These are phyloP conservation scores for Penicillium pancosmium DNA, from an alignment of 495 filamentous ascomycete species.

Conservation along the genomic window DNA sequence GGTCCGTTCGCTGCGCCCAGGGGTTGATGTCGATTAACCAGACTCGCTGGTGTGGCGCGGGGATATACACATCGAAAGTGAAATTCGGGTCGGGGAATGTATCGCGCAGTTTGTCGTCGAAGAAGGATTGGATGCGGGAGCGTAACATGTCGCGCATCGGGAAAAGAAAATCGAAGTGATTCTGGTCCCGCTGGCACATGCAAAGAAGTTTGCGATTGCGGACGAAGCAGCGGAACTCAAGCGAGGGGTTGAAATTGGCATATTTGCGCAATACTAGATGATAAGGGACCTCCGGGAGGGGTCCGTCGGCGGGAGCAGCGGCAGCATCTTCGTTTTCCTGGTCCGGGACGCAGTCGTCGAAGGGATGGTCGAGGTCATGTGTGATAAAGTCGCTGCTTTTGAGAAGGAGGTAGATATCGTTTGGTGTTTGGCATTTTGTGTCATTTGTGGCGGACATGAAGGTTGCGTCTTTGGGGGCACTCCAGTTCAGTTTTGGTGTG, in stretches of 20 bases:
- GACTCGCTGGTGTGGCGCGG: conserved; percentile 72
- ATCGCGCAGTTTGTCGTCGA: conserved; percentile 67
- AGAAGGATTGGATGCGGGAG: conserved; percentile 68
- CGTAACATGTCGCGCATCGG: conserved; percentile 63
- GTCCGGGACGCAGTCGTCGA: conserved; percentile 70
- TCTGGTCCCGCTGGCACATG: conserved; percentile 86
- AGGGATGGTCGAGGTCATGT: conserved; percentile 91
- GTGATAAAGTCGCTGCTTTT: conserved; percentile 93
- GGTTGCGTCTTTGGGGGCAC: conserved; percentile 92
- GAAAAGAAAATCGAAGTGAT: conserved; percentile 83
- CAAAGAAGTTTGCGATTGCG: conserved; percentile 75
- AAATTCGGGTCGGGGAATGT: conserved; percentile 85
- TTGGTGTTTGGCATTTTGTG: conserved; percentile 81
- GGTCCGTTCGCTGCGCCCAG: conserved; percentile 89
- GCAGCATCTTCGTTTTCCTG: conserved; percentile 11
- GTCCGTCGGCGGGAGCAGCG: conserved; percentile 11
- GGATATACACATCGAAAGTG: conserved; percentile 88
- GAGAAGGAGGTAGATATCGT: conserved; percentile 90
- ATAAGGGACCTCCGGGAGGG: conserved; percentile 55
- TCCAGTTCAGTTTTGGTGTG: conserved; percentile 96
- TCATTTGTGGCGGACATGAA: conserved; percentile 92
- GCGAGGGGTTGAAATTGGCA: conserved; percentile 81
- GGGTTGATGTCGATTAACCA: conserved; percentile 94
- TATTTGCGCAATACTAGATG: conserved; percentile 81
- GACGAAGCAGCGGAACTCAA: conserved; percentile 96